Conservation (phyloP, 768 basidiomycete genomes). For the Asterophora lycoperdoides region DNA sequence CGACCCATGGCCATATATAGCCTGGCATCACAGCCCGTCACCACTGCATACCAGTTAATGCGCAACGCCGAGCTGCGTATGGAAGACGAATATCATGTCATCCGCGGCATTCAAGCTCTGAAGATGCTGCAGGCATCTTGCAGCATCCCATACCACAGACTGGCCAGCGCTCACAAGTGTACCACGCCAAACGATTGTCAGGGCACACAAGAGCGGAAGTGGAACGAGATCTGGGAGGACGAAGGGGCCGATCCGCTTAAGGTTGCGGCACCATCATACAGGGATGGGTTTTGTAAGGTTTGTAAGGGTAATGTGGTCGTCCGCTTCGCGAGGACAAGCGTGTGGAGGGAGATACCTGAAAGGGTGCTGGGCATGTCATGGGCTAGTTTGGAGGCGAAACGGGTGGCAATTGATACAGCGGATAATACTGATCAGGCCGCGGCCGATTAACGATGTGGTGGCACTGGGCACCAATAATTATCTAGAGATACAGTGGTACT, state of each 20-base stretch:
- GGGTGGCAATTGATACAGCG: too few relatives aligned
- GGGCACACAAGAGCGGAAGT: neutral
- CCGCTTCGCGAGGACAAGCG: neutral
- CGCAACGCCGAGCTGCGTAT: too few relatives aligned
- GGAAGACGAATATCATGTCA: conserved; percentile 1
- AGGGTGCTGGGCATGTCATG: too few relatives aligned
- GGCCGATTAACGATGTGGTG: too few relatives aligned
- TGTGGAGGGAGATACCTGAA: neutral
- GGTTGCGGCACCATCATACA: neutral
- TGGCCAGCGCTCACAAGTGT: too few relatives aligned
- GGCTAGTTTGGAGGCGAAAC: too few relatives aligned
- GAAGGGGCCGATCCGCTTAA: conserved; percentile 1
- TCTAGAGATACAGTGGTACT: too few relatives aligned
- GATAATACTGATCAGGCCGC: too few relatives aligned
- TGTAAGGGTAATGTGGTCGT: neutral
- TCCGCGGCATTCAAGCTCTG: neutral
- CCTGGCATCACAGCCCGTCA: conserved; percentile 2
- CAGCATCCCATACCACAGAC: neutral
- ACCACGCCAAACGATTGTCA: neutral
- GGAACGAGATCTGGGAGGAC: neutral
- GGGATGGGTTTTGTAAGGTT: neutral
- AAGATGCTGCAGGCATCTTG: neutral
- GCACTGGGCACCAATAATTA: too few relatives aligned
- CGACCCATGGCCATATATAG: conserved; percentile 9
- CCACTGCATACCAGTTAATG: neutral